Evolutionary conservation across 2,329 filamentous ascomycete species (phyloP).

Genomic region (Botryosphaeria agaves): DNA sequence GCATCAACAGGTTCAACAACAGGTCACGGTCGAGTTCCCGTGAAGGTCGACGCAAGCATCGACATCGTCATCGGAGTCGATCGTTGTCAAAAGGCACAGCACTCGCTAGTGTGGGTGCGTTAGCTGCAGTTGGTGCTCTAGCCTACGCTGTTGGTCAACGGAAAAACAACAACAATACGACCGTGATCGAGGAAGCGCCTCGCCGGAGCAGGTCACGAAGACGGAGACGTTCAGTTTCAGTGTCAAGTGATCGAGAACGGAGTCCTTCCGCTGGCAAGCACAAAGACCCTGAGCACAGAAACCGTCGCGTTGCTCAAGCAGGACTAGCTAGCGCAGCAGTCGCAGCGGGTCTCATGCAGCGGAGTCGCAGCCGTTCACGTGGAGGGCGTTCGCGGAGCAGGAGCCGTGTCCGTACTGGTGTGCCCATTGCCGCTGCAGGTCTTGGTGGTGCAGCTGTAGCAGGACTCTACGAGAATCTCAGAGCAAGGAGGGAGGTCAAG

Average conservation of each 20-base stretch:
- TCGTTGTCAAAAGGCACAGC: slow-evolving; percentile 24
- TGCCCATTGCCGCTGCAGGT: slow-evolving; percentile 43
- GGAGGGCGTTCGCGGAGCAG: slow-evolving; percentile 30
- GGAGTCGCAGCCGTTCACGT: too few relatives aligned
- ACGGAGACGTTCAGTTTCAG: slow-evolving; percentile 21
- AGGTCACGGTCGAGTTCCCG: slow-evolving; percentile 28
- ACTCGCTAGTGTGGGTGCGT: slow-evolving; percentile 39
- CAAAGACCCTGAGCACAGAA: slow-evolving; percentile 33
- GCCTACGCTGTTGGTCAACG: slow-evolving; percentile 33
- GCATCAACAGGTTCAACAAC: slow-evolving; percentile 27
- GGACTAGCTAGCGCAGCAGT: slow-evolving; percentile 44
- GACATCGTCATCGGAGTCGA: slow-evolving; percentile 11
- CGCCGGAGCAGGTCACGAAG: slow-evolving; percentile 28
- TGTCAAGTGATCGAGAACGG: slow-evolving; percentile 1
- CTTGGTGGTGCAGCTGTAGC: slow-evolving; percentile 43
- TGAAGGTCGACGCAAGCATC: neutral
- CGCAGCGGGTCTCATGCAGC: too few relatives aligned
- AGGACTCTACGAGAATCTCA: slow-evolving; percentile 44
- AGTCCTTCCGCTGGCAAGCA: slow-evolving; percentile 16
- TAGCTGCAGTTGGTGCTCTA: slow-evolving; percentile 42
- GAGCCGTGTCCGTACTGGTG: slow-evolving; percentile 36
- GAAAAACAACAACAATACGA: slow-evolving; percentile 30
- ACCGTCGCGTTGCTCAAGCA: slow-evolving; percentile 41
- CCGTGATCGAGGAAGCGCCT: slow-evolving; percentile 25
- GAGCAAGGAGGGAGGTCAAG: slow-evolving; percentile 39